Evolutionary conservation across 768 basidiomycete species (phyloP), one percentile per base, ranked within the genome.

Genomic region (Tulasnella sp.): DNA sequence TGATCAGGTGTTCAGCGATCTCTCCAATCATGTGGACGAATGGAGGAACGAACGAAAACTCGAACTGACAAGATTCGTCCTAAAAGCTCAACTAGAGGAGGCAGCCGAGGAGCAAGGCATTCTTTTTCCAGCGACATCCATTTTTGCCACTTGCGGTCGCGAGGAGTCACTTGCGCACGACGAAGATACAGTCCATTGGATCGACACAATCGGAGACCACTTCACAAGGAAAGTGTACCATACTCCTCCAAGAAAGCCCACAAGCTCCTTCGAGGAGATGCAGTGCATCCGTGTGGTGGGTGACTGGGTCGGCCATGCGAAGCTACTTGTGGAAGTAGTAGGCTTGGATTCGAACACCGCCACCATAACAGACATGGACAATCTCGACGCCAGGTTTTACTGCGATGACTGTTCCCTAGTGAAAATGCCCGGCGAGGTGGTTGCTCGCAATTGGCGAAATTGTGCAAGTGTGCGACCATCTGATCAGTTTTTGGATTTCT

Each of bases 371-470:
- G 42, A 74, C 11, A 52, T 74, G 72, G 72, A 74, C 36, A 29
- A 12, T 15, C 19, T 52, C 25, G 15, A 74, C 22, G 58, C 72
- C 1, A 42, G 72, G 34, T 52, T 74, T 17, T 74, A 74, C 38
- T 74, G 72, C 37, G 3, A 74, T 22, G 72, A 31, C 45, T 74
- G 72, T 34, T 37, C 72, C 39, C 8, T 19, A 1, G 25, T 19
- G 19, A 19, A 19, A 8, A 8, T 54, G 15, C 36, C 37, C 42
- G 29, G 40, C 29, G 38, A 71, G 38, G 1, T 12, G 29, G 38
- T 71, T 17, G 70, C 70, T 11, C 38, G 70, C 22, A 71, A 4
- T 29, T 71, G 70, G 70, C 70, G 70, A 45, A 71, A 71, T 29
- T 37, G 70, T 42, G 70, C 40, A 71, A 14, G 70, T 17, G 8